Evolutionary conservation across 331 rosid genomes (phyloP).

Genomic region (Saraca asoca): DNA sequence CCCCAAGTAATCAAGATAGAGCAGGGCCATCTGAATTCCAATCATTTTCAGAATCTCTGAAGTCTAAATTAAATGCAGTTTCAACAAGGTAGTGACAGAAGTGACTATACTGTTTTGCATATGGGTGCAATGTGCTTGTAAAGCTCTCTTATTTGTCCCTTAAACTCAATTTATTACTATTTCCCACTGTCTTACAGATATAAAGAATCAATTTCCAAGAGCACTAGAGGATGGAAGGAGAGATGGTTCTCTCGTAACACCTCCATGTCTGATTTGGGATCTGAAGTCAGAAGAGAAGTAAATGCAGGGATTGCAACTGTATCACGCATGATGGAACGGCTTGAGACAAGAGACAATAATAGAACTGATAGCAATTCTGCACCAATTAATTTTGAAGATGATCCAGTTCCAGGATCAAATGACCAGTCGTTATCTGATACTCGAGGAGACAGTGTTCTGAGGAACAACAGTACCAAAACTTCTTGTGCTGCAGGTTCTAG

Average conservation of each 20-base stretch:
- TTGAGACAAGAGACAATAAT: constrained; percentile 72
- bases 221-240: constrained; percentile 96
- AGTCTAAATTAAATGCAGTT: constrained; percentile 80
- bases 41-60: constrained; percentile 85
- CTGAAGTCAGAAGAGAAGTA: constrained; percentile 84
- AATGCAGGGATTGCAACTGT: constrained; percentile 84
- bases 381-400: constrained; percentile 47
- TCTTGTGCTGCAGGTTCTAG: constrained; percentile 75
- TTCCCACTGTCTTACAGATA: constrained; percentile 50
- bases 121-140: constrained; percentile 25
- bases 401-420: constrained; percentile 46
- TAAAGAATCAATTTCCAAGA: constrained; percentile 91
- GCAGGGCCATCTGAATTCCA: constrained; percentile 94
- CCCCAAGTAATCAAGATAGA: constrained; percentile 76
- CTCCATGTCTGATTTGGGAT: constrained; percentile 77
- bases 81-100: constrained; percentile 63
- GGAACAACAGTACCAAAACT: constrained; percentile 46
- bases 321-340: constrained; percentile 85
- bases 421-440: constrained; percentile 45
- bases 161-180: background rate
- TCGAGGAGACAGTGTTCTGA: constrained; percentile 43
- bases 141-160: background rate
- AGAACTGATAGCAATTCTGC: constrained; percentile 40
- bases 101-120: constrained; percentile 1
- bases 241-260: constrained; percentile 84